Evolutionary conservation across 208 protist species (phyloP).

Genomic region (Trypanosoma scelopori): DNA sequence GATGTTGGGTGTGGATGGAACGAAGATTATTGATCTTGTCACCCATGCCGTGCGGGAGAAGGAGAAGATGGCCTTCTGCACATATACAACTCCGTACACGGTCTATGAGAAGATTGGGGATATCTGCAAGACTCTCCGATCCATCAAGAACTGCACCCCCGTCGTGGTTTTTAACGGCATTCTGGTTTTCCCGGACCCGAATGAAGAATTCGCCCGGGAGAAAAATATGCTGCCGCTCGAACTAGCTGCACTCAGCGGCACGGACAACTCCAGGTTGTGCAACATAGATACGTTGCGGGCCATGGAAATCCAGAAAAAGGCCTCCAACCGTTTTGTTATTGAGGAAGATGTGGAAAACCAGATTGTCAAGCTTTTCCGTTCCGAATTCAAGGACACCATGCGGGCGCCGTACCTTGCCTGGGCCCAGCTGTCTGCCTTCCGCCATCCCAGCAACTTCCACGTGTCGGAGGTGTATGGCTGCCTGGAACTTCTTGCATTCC

Average conservation of each 20-base stretch:
- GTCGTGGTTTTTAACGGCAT: slow-evolving; percentile 33
- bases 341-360: slow-evolving; percentile 79
- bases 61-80: slow-evolving; percentile 66
- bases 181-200: slow-evolving; percentile 16
- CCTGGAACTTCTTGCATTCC: slow-evolving; percentile 84
- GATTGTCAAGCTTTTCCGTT: slow-evolving; percentile 63
- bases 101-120: slow-evolving; percentile 62
- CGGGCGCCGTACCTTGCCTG: slow-evolving; percentile 86
- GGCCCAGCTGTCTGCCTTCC: slow-evolving; percentile 84
- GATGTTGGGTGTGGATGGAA: slow-evolving; percentile 74
- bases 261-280: slow-evolving; percentile 20
- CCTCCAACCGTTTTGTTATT: slow-evolving; percentile 61
- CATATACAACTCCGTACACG: slow-evolving; percentile 60
- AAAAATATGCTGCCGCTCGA: slow-evolving; percentile 13
- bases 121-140: slow-evolving; percentile 11
- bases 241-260: slow-evolving; percentile 16
- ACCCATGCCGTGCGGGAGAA: slow-evolving; percentile 54
- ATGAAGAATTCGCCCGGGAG: slow-evolving; percentile 20
- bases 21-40: slow-evolving; percentile 74
- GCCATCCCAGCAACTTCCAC: slow-evolving; percentile 40
- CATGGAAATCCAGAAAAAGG: slow-evolving; percentile 38
- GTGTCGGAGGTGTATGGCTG: slow-evolving; percentile 77
- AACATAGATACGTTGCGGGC: slow-evolving; percentile 15
- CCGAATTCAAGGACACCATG: slow-evolving; percentile 52
- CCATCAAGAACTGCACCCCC: slow-evolving; percentile 25